These are phyloP conservation scores for Fusarium sp. DNA, from an alignment of 2,329 filamentous ascomycete genomes.

Conservation along the genomic window DNA sequence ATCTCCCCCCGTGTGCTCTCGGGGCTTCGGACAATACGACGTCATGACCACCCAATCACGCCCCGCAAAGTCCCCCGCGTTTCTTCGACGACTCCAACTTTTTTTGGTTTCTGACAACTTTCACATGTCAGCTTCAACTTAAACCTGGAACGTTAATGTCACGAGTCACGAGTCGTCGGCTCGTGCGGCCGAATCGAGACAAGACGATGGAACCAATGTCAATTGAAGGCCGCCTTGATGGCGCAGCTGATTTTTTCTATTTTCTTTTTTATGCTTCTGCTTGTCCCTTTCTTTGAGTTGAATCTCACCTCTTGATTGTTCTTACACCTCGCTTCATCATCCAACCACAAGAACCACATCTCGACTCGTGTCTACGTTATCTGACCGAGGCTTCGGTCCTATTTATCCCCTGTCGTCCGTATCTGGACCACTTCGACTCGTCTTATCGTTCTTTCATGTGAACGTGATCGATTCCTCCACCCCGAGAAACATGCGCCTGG, in stretches of 20 bases:
- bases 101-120: constrained; percentile 27
- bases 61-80: constrained; percentile 24
- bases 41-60: constrained; percentile 18
- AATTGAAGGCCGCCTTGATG: constrained; percentile 9
- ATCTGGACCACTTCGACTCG: constrained; percentile 10
- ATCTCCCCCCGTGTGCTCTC: neutral
- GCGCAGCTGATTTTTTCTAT: neutral
- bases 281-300: neutral
- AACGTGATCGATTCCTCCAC: constrained; percentile 28
- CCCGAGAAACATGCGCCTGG: constrained; percentile 32
- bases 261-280: neutral
- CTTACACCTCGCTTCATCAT: neutral
- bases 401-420: neutral
- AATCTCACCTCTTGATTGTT: neutral
- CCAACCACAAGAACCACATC: constrained; percentile 1
- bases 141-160: constrained; percentile 20
- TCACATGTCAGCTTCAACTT: constrained; percentile 40
- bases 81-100: constrained; percentile 19
- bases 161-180: constrained; percentile 41
- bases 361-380: constrained; percentile 14
- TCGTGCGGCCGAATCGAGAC: constrained; percentile 29
- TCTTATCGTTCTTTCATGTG: constrained; percentile 39
- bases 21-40: constrained; percentile 15
- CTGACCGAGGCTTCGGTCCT: constrained; percentile 28
- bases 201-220: neutral